Evolutionary conservation across 2,329 filamentous ascomycete genomes (phyloP), one percentile per base, ranked within the genome.

Genomic region (Fusarium sp.): DNA sequence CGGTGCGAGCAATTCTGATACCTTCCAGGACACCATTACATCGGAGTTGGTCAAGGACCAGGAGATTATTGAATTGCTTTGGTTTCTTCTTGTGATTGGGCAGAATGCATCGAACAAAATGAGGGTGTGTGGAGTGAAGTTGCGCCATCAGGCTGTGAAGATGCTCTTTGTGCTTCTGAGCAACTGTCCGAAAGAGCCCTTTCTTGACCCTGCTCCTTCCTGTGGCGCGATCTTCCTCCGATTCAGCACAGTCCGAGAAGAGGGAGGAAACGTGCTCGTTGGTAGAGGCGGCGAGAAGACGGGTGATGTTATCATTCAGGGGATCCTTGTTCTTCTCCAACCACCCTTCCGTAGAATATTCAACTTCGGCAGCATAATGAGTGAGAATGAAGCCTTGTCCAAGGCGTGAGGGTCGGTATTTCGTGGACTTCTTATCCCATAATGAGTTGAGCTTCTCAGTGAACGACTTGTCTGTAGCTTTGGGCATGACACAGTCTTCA

Each of bases 21-120:
- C 95, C 95, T 78, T 99, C 95, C n/a, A 99, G 83, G 3, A 99
- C 95, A 90, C 95, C 95, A 74, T 99, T 99, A 79, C 95, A 99
- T 48, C 95, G 88, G n/a, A 99, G 81, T 75, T 99, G 96, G 72
- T 99, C 95, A 6, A 99, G 84, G 2, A 99, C 96, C n/a, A 99
- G 85, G 3, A 93, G 87, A 4, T 91, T 92, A 72, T 91, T 91
- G 76, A 98, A 92, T 73, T 93, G 91, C 77, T 99, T 99, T 1
- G 95, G 92, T 24, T 89, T 86, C 78, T 99, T 99, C 78, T 97
- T 97, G 81, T 99, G 95, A 73, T 99, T 99, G 4, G 95, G 96
- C 58, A 99, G 83, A 61, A 99, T 99, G 74, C 95, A 99, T 42
- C 95, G 91, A 28, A 99, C 95, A 74, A 99, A 99, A 76, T 99